phyloP scores from a whole-genome alignment of 2,329 filamentous ascomycete species.

The Nigrospora sphaerica region DNA sequence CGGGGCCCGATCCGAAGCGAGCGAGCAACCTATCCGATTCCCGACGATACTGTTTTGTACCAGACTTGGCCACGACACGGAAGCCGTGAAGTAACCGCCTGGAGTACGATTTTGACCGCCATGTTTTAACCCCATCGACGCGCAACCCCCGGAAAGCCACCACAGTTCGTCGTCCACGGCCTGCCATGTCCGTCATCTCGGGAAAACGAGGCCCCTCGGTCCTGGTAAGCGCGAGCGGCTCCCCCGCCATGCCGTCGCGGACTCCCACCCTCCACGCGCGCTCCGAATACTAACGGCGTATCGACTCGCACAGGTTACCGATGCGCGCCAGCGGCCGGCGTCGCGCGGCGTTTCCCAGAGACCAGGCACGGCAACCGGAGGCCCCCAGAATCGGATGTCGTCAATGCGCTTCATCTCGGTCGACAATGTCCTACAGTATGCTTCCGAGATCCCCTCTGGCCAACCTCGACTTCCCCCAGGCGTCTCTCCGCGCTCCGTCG shows the following conservation, averaged over 20 bases:
- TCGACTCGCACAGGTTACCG: conserved; percentile 4
- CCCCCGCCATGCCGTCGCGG: not conserved
- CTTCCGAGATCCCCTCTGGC: conserved; percentile 90
- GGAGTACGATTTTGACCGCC: not conserved
- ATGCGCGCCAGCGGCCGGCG: conserved; percentile 5
- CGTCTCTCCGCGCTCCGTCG: conserved; percentile 37
- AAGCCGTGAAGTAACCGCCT: not conserved
- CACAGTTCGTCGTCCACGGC: not conserved
- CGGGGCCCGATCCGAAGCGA: not conserved
- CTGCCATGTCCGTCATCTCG: not conserved
- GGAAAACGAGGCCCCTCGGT: conserved; percentile 7
- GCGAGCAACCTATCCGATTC: not conserved
- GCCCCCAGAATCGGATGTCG: conserved; percentile 8
- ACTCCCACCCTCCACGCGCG: not conserved
- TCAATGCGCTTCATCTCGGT: conserved; percentile 76
- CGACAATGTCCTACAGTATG: conserved; percentile 90
- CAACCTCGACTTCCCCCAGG: conserved; percentile 70
- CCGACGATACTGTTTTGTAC: not conserved
- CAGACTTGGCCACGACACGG: not conserved
- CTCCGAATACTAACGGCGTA: not conserved
- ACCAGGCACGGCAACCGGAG: conserved; percentile 4
- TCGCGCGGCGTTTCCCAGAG: conserved; percentile 3
- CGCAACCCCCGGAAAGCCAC: not conserved
- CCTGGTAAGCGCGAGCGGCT: conserved; percentile 3
- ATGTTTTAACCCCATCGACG: not conserved